Base-by-base conservation (phyloP, 176 grass and related monocot genomes). In the Hsuehochloa calcarea region DNA sequence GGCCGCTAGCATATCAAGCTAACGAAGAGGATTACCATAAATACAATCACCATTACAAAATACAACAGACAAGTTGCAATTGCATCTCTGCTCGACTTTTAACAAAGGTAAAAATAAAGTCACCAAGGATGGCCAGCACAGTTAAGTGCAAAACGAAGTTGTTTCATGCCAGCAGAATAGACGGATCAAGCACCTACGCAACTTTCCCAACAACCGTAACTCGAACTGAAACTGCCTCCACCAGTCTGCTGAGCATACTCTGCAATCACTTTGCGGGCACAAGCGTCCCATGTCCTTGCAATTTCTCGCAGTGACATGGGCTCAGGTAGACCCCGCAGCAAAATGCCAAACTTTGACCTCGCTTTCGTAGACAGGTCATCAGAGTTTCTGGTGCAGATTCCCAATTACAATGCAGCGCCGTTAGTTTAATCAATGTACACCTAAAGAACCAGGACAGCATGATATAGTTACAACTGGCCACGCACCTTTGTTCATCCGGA, bases 211-310 rank as follows among this genome's bases (percentile, higher is more conserved):
- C 90, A 80, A 45, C 91, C 88, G 80, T 92, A 90, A 68, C 91
- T 93, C 62, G 93, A 99, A 77, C 96, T 99, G 81, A 99, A 99
- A 83, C 89, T 92, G 22, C 96, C 96, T 69, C 96, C 96, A 23
- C 96, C 96, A 75, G 87, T 90, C 29, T 92, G 90, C 70, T 90
- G 89, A 31, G 96, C 93, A 85, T 96, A 99, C 85, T 99, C 93
- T 1, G 84, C 72, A 39, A 99, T 96, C 54, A 96, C 88, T 79
- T 84, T 92, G 45, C 86, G 91, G 10, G 88, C 91, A 56, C 93
- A 94, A 17, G 81, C 85, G 51, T 99, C 96, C 96, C 96, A 99
- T 16, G 83, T 94, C 82, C 77, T 93, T n/a, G 96, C 96, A 8
- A 99, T 94, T 77, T 94, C 91, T 92, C 74, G 77, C 37, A 99